phyloP scores from a whole-genome alignment of 768 basidiomycete species.

The Rossbeevera mucosa region DNA sequence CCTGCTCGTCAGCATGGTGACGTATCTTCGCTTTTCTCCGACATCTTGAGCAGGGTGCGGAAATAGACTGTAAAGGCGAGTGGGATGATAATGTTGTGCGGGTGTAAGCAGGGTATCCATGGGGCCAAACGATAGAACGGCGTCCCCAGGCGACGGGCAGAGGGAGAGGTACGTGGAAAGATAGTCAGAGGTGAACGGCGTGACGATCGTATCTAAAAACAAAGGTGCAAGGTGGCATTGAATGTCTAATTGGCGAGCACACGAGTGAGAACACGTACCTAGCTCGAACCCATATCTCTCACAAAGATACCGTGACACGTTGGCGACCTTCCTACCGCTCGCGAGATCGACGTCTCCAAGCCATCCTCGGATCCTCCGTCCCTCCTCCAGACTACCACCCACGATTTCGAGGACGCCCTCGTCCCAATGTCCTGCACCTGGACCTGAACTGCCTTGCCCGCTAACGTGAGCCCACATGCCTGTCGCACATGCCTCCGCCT shows the following conservation, averaged over 20 bases:
- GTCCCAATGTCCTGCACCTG: slow-evolving; percentile 61
- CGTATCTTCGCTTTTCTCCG: slow-evolving; percentile 67
- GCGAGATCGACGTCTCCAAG: slow-evolving; percentile 76
- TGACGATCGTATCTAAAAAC: slow-evolving; percentile 58
- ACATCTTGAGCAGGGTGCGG: slow-evolving; percentile 82
- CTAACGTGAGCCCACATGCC: slow-evolving; percentile 67
- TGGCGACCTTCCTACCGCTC: slow-evolving; percentile 60
- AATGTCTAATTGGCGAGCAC: neutral
- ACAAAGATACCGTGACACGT: slow-evolving; percentile 67
- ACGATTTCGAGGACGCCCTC: slow-evolving; percentile 74
- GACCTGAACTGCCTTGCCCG: slow-evolving; percentile 25
- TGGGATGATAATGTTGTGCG: slow-evolving; percentile 69
- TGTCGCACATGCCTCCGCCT: slow-evolving; percentile 72
- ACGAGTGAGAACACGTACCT: slow-evolving; percentile 37
- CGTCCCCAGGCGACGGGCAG: slow-evolving; percentile 66
- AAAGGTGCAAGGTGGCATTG: neutral
- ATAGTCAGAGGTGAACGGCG: slow-evolving; percentile 74
- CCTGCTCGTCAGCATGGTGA: slow-evolving; percentile 70
- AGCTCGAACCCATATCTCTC: slow-evolving; percentile 80
- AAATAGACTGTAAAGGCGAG: slow-evolving; percentile 66
- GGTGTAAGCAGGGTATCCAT: slow-evolving; percentile 77
- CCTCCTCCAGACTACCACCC: slow-evolving; percentile 71
- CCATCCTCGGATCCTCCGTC: slow-evolving; percentile 67
- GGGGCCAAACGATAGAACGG: slow-evolving; percentile 74
- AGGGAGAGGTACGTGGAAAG: slow-evolving; percentile 76